phyloP scores from a whole-genome alignment of 192 early-diverging fungal genomes.

The Coemansia sp. region DNA sequence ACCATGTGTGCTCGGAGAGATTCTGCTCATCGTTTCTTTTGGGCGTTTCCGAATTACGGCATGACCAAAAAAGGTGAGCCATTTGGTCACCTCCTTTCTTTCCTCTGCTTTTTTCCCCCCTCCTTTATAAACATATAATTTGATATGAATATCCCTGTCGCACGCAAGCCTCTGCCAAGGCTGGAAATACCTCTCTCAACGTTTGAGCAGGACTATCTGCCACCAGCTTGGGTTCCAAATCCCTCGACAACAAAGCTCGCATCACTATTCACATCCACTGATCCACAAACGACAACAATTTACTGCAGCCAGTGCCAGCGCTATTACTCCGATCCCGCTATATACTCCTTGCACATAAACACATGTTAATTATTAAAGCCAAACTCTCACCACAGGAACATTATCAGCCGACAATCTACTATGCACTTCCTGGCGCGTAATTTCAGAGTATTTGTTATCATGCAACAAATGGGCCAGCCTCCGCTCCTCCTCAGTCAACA shows the following conservation, averaged over 20 bases:
- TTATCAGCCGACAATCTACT: background rate
- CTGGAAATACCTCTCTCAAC: conserved; percentile 14
- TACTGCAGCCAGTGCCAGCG: conserved; percentile 53
- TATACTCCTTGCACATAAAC: conserved; percentile 27
- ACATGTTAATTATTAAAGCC: conserved; percentile 25
- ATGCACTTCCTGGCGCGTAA: conserved; percentile 16
- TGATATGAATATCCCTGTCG: background rate
- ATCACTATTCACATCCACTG: conserved; percentile 15
- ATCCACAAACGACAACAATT: background rate
- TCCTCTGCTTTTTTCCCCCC: background rate
- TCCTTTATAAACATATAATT: background rate
- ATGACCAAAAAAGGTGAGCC: background rate
- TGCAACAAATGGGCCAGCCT: conserved; percentile 15
- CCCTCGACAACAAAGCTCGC: conserved; percentile 37
- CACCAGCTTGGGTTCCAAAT: conserved; percentile 35
- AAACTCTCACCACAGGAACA: conserved; percentile 17
- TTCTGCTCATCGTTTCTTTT: background rate
- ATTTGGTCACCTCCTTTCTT: background rate
- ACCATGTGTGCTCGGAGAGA: background rate
- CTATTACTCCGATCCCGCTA: conserved; percentile 24
- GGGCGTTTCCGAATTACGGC: background rate
- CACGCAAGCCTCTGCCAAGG: conserved; percentile 8
- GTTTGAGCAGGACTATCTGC: conserved; percentile 11
- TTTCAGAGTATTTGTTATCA: conserved; percentile 15
- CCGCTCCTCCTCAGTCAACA: conserved; percentile 6